These are phyloP conservation scores for Casuarina equisetifolia DNA, from an alignment of 306 rosid genomes.

Conservation along the genomic window DNA sequence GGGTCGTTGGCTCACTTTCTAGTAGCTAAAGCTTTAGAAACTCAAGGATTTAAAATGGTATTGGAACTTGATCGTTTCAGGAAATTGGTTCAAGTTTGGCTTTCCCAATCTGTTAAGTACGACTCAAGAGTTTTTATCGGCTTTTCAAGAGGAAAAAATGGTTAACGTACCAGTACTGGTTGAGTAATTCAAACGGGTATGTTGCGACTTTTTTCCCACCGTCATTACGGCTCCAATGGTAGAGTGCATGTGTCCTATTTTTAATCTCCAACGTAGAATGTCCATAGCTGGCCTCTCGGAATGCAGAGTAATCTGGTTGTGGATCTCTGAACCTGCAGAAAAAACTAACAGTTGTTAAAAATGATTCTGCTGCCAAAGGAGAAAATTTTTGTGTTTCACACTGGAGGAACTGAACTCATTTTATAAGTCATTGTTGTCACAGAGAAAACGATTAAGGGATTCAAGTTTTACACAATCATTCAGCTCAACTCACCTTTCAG, in stretches of 20 bases:
- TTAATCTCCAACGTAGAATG: constrained; percentile 84
- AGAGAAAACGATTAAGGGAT: constrained; percentile 13
- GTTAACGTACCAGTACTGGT: constrained; percentile 82
- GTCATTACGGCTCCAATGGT: constrained; percentile 98
- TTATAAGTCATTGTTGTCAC: background rate
- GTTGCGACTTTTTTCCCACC: constrained; percentile 77
- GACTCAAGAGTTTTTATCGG: background rate
- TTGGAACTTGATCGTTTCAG: background rate
- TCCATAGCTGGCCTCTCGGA: constrained; percentile 94
- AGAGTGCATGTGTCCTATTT: constrained; percentile 85
- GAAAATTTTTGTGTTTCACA: too few species aligned
- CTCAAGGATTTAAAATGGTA: background rate
- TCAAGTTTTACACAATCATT: background rate
- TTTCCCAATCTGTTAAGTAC: background rate
- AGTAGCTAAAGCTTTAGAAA: background rate
- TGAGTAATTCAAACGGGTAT: constrained; percentile 66
- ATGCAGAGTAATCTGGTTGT: constrained; percentile 94
- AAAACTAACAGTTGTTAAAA: constrained; percentile 18
- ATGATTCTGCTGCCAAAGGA: background rate
- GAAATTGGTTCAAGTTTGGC: background rate
- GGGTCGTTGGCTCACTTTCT: background rate
- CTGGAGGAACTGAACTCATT: background rate
- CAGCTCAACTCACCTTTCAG: constrained; percentile 56
- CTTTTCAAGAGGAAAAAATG: constrained; percentile 11
- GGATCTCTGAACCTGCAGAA: constrained; percentile 70